Percentiles rank a stretch among this genome's conserved stretches.
These are phyloP conservation scores for Boletus mariae DNA, from an alignment of 1,284 basidiomycete species.

Conservation along the genomic window DNA sequence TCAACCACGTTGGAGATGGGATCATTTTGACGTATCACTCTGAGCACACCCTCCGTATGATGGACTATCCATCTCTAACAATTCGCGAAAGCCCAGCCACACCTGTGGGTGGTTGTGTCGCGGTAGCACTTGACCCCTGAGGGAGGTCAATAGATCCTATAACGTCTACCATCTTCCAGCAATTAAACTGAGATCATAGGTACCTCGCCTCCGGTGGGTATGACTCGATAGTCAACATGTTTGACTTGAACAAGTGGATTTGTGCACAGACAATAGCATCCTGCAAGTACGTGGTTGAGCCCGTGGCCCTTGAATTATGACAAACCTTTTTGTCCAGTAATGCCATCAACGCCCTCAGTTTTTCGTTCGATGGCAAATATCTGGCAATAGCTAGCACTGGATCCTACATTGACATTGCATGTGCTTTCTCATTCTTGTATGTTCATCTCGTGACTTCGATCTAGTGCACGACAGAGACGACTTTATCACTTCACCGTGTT, in stretches of 20 bases:
- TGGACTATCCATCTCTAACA: constrained; percentile 61
- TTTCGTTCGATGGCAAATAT: constrained; percentile 78
- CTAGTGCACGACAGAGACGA: constrained; percentile 74
- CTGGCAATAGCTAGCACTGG: constrained; percentile 69
- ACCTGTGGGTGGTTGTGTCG: constrained; percentile 72
- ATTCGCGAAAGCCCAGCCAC: constrained; percentile 59
- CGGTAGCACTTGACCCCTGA: constrained; percentile 70
- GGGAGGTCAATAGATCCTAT: constrained; percentile 44
- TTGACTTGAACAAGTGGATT: constrained; percentile 75
- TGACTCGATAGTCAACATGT: constrained; percentile 77
- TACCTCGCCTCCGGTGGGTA: constrained; percentile 75
- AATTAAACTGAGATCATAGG: constrained; percentile 31
- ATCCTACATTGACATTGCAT: constrained; percentile 74
- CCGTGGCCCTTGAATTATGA: not conserved
- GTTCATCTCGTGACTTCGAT: not conserved
- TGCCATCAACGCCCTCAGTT: constrained; percentile 70
- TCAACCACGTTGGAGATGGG: constrained; percentile 69
- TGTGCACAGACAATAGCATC: constrained; percentile 67
- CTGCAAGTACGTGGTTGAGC: constrained; percentile 62
- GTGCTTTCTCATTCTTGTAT: constrained; percentile 14
- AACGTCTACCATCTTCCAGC: not conserved
- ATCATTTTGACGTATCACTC: constrained; percentile 59
- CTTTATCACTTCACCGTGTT: constrained; percentile 64
- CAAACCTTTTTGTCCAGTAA: constrained; percentile 41
- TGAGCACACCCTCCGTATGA: constrained; percentile 59